Percentiles rank a stretch among this genome's conserved stretches.
phyloP scores from a whole-genome alignment of 75 land plant species.

The Isoetes taiwanensis region DNA sequence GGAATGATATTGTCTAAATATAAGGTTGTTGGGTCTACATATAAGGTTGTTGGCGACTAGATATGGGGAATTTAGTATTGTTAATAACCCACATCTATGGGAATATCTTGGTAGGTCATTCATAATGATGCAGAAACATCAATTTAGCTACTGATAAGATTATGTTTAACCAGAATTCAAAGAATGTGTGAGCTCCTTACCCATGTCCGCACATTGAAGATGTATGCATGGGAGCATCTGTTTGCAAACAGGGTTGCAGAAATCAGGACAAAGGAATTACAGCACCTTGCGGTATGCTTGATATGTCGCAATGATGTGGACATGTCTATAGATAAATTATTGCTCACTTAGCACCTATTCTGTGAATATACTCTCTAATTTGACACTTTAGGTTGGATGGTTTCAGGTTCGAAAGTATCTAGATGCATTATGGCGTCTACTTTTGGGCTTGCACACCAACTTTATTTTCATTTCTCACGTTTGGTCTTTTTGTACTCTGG shows the following conservation, averaged over 20 bases:
- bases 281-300: slow-evolving; percentile 54
- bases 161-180: slow-evolving; percentile 40
- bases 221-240: slow-evolving; percentile 82
- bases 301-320: neutral
- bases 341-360: too few species aligned
- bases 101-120: too few species aligned
- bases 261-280: slow-evolving; percentile 56
- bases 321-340: neutral
- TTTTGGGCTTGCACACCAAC: slow-evolving; percentile 98
- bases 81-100: too few species aligned
- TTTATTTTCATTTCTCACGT: slow-evolving; percentile 74
- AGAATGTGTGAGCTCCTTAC: slow-evolving; percentile 62
- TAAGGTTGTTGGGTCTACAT: too few species aligned
- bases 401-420: slow-evolving; percentile 74
- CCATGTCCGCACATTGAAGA: slow-evolving; percentile 75
- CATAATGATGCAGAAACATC: too few species aligned
- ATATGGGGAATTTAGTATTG: too few species aligned
- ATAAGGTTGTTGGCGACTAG: too few species aligned
- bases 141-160: neutral
- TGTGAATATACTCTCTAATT: neutral
- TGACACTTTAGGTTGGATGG: neutral
- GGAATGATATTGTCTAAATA: too few species aligned
- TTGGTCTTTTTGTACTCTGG: slow-evolving; percentile 57
- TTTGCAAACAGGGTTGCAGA: slow-evolving; percentile 51
- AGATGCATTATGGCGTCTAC: slow-evolving; percentile 96